Percentiles rank a stretch among this genome's conserved stretches.
Conservation (phyloP, 352 stramenopile species). For the Pythium vanterpoolii region DNA sequence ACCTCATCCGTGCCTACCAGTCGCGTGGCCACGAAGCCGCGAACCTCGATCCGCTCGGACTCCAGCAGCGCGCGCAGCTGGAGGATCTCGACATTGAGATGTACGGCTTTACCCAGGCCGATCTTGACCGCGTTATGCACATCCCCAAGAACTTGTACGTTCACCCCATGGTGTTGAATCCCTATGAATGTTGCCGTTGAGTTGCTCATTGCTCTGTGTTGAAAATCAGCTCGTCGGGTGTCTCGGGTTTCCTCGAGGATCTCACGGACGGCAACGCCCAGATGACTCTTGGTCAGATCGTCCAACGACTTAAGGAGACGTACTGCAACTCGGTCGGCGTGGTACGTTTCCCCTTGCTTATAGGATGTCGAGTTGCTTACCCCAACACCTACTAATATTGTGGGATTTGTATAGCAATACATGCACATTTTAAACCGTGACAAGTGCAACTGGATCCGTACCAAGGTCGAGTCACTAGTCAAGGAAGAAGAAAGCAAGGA, state of each 20-base stretch:
- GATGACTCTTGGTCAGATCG: constrained; percentile 94
- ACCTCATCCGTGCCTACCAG: constrained; percentile 98
- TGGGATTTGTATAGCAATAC: constrained; percentile 81
- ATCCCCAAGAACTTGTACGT: constrained; percentile 88
- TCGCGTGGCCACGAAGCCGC: constrained; percentile 94
- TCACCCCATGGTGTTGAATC: too few relatives aligned
- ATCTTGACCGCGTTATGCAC: constrained; percentile 87
- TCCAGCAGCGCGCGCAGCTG: constrained; percentile 65
- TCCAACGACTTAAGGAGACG: constrained; percentile 92
- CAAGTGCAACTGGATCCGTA: constrained; percentile 98
- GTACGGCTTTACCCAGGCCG: constrained; percentile 90
- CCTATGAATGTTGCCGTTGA: too few relatives aligned
- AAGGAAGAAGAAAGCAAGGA: constrained; percentile 77
- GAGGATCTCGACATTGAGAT: constrained; percentile 89
- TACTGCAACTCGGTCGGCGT: constrained; percentile 97
- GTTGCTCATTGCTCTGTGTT: constrained; percentile 7
- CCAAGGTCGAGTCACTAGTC: constrained; percentile 79
- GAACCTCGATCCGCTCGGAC: constrained; percentile 96
- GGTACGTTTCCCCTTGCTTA: constrained; percentile 34
- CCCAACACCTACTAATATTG: not conserved
- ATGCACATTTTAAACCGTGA: constrained; percentile 97
- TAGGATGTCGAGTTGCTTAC: not conserved
- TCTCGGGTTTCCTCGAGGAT: constrained; percentile 89
- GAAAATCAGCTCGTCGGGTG: constrained; percentile 75
- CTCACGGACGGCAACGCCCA: constrained; percentile 58